Base-by-base conservation (phyloP, 768 basidiomycete genomes). In the Kwoniella mangroviensis region DNA sequence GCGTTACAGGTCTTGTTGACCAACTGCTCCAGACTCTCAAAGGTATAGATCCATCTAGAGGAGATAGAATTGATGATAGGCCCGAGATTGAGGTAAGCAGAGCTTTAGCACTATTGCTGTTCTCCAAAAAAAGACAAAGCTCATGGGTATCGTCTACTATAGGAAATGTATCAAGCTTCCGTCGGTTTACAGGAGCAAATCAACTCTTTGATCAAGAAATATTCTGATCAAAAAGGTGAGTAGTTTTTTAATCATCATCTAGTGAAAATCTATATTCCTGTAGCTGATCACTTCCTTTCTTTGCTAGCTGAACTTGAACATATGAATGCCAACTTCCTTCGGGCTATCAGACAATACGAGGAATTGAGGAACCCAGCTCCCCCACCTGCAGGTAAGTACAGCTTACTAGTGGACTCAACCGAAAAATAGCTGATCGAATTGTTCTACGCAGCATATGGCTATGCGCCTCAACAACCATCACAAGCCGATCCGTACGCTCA, bases 161-260 rank as follows among this genome's bases (percentile, higher is more conserved):
- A 95, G 90, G 94, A 97, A 82, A 82, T 98, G 61, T 98, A 98
- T 83, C 88, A 94, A 53, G 89, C 90, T 24, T 90, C 91, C 76
- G 94, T 98, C 90, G 87, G 90, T 3, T 84, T 97, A 51, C 87
- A 95, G 55, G 94, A 94, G 7, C 95, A 94, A 86, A 96, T 98
- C 72, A 94, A 97, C 71, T 94, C 94, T 79, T 84, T 98, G 64
- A 97, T 98, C 72, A 94, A 97, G 81, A 97, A 94, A 85, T 98
- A 98, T 80, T 94, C 91, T 75, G 94, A 96, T 85, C 97, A 98
- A 85, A 87, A 94, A 84, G 87, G 86, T 88, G 64, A 63, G 83
- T 40, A 49, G n/a, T 55, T 65, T 17, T 43, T 26, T 13, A 9
- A 19, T 64, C n/a, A n/a, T 17, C 22, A 7, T 12, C 17, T 6